Evolutionary conservation across 1,284 basidiomycete species (phyloP), one percentile per base, ranked within the genome.

Genomic region (Microbotryum silenes-acaulis): DNA sequence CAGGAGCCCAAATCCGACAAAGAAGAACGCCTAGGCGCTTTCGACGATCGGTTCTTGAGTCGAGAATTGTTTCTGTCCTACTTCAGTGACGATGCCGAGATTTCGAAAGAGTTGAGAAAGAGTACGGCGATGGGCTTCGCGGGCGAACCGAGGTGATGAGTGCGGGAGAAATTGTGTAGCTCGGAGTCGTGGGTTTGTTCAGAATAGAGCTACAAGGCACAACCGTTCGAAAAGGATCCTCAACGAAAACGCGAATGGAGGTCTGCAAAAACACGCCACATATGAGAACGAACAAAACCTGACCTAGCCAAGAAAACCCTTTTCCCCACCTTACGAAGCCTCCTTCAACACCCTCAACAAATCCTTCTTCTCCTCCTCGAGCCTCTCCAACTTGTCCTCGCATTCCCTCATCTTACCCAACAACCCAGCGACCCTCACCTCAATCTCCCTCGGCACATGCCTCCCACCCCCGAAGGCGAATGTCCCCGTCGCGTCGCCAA

Each of bases 281-380:
- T 18, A 16, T 31, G 31, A 2, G 2, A 42, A 42, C 12, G 16
- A 42, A 14, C 37, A 42, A 6, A 16, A 21, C 45, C 44, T 37
- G 20, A 56, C 31, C 42, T 44, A 56, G 51, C 37, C 50, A 61
- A 62, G 55, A 31, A 31, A 8, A 9, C 9, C 31, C 70, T 71
- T 61, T 5, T 18, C 16, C 16, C 37, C 3, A 16, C 37, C 37
- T 10, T 42, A 42, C 37, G 37, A 42, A 42, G 61, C 60, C 74
- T 89, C 87, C 53, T 84, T 80, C 69, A 89, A 52, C 2, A 63
- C 85, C 31, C 80, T 75, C 44, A 91, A 77, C 44, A 86, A 78
- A 8, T 74, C 88, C 42, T 89, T 88, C 64, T 94, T 93, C 76
- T 94, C 90, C 72, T 86, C 87, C 69, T 21, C 60, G 29, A 72